phyloP scores from a whole-genome alignment of 148 eudicot species.

The Rhododendron williamsianum region DNA sequence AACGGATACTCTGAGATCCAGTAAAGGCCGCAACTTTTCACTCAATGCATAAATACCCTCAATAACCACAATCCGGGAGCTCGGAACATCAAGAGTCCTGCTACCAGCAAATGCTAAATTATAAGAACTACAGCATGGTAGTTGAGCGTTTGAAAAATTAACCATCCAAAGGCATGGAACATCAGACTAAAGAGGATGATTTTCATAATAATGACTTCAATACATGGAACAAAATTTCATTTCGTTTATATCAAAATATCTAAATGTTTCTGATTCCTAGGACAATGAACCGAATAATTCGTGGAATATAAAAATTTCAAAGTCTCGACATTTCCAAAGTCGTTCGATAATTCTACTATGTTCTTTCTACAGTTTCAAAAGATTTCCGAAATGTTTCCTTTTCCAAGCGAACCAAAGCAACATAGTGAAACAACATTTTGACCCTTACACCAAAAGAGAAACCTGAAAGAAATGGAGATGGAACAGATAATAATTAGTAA shows the following conservation, averaged over 20 bases:
- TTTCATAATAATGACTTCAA: neutral
- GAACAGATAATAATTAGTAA: neutral
- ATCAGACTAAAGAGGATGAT: neutral
- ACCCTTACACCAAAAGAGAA: neutral
- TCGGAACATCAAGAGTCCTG: conserved; percentile 87
- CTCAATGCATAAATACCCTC: conserved; percentile 98
- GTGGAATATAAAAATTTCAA: neutral
- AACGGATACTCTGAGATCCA: conserved; percentile 94
- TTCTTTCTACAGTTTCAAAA: neutral
- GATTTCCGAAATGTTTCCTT: neutral
- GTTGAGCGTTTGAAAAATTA: neutral
- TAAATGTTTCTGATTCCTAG: neutral
- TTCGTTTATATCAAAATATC: neutral
- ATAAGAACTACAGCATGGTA: neutral
- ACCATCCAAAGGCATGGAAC: neutral
- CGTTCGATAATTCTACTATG: neutral
- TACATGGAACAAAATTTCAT: neutral
- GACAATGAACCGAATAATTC: neutral
- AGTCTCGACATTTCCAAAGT: neutral
- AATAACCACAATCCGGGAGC: conserved; percentile 86
- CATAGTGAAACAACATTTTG: neutral
- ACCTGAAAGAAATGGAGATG: conserved; percentile 4
- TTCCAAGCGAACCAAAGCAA: neutral
- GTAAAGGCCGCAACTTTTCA: conserved; percentile 69
- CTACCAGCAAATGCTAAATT: conserved; percentile 16